These are phyloP conservation scores for Trametes polyzona DNA, from an alignment of 1,284 basidiomycete genomes.

Conservation along the genomic window DNA sequence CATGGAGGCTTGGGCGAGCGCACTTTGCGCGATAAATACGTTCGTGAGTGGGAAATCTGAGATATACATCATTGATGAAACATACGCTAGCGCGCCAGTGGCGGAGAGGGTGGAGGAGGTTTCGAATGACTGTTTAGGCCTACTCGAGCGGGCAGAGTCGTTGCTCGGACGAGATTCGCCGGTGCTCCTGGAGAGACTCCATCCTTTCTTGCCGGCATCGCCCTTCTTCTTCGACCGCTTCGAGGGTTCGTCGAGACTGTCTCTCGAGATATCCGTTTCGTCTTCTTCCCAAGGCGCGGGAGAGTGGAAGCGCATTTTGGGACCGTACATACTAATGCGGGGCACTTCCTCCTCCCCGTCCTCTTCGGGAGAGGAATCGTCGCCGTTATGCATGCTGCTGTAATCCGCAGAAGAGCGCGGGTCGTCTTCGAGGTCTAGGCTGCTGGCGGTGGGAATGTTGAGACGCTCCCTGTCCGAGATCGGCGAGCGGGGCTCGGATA, in stretches of 20 bases:
- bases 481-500: constrained; percentile 34
- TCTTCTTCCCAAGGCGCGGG: constrained; percentile 77
- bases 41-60: background rate
- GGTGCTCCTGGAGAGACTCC: constrained; percentile 49
- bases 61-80: constrained; percentile 4
- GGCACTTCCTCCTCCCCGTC: constrained; percentile 39
- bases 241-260: constrained; percentile 34
- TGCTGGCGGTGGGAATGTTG: constrained; percentile 54
- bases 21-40: constrained; percentile 28
- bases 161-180: constrained; percentile 57
- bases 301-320: constrained; percentile 79
- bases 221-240: constrained; percentile 36
- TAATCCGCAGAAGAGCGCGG: constrained; percentile 45
- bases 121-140: constrained; percentile 63
- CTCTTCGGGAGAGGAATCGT: constrained; percentile 34
- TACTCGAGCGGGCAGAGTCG: constrained; percentile 60
- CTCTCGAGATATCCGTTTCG: constrained; percentile 44
- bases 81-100: constrained; percentile 62
- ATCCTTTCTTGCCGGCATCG: constrained; percentile 45
- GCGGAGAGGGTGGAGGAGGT: constrained; percentile 52
- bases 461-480: constrained; percentile 45
- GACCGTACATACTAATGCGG: constrained; percentile 72
- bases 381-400: constrained; percentile 33
- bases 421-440: constrained; percentile 66
- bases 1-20: constrained; percentile 61